phyloP scores from a whole-genome alignment of 1,284 basidiomycete species.

The Boletus hoseneyae region DNA sequence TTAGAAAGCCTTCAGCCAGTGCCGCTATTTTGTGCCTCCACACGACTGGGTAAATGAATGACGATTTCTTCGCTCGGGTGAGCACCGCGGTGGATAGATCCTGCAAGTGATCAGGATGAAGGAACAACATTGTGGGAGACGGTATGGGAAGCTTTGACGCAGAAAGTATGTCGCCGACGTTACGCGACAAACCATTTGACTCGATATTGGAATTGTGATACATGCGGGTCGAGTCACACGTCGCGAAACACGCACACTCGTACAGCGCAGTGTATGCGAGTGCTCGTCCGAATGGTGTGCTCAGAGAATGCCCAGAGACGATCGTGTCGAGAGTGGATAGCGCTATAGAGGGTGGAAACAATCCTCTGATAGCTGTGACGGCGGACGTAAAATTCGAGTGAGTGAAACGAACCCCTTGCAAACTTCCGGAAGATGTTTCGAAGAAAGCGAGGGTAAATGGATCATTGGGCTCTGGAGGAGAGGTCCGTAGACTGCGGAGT shows the following conservation, averaged over 20 bases:
- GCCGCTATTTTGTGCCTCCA: slow-evolving; percentile 71
- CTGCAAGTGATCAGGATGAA: slow-evolving; percentile 57
- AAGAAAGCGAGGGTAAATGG: slow-evolving; percentile 69
- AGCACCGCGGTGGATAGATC: slow-evolving; percentile 49
- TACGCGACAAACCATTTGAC: slow-evolving; percentile 19
- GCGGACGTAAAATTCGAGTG: slow-evolving; percentile 79
- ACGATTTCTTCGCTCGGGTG: slow-evolving; percentile 49
- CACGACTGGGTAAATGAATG: slow-evolving; percentile 53
- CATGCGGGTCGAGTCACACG: slow-evolving; percentile 52
- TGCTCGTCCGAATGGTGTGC: slow-evolving; percentile 67
- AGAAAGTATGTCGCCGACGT: slow-evolving; percentile 48
- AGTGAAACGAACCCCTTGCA: slow-evolving; percentile 63
- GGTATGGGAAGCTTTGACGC: slow-evolving; percentile 52
- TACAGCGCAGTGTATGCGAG: slow-evolving; percentile 73
- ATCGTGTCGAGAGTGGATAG: slow-evolving; percentile 69
- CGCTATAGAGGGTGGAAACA: slow-evolving; percentile 61
- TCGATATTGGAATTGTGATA: slow-evolving; percentile 33
- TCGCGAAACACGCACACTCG: slow-evolving; percentile 69
- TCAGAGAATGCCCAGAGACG: slow-evolving; percentile 66
- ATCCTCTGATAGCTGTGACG: slow-evolving; percentile 62
- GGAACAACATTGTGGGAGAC: slow-evolving; percentile 63
- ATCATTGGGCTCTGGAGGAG: slow-evolving; percentile 50
- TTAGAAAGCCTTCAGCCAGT: slow-evolving; percentile 64
- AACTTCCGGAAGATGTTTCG: slow-evolving; percentile 45
- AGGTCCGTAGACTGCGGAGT: background rate